Percentiles rank a stretch among this genome's conserved stretches.
phyloP scores from a whole-genome alignment of 148 eudicot species.

The Cornus florida region DNA sequence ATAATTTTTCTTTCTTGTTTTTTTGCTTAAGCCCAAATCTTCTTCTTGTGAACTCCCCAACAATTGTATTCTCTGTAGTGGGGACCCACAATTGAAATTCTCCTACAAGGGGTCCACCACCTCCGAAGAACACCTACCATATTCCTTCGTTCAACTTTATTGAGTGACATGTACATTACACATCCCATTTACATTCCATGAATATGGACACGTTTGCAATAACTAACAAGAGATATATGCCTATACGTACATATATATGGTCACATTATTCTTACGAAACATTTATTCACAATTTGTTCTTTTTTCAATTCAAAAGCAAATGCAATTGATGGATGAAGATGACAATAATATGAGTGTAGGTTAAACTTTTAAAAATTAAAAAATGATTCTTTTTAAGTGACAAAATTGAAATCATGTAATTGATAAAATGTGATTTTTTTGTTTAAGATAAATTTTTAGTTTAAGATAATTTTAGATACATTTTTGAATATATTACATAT shows the following conservation, averaged over 20 bases:
- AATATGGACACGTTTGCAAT: not conserved
- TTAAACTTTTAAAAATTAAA: too few relatives aligned
- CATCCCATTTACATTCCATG: not conserved
- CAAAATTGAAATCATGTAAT: too few relatives aligned
- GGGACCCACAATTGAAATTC: conserved; percentile 2
- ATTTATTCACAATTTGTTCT: not conserved
- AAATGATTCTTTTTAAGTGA: too few relatives aligned
- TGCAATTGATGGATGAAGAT: not conserved
- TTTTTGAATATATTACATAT: too few relatives aligned
- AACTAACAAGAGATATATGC: too few relatives aligned
- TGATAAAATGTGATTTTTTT: too few relatives aligned
- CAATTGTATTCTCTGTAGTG: not conserved
- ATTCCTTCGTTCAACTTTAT: not conserved
- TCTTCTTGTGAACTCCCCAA: not conserved
- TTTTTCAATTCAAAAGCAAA: not conserved
- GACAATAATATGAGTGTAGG: too few relatives aligned
- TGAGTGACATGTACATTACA: not conserved
- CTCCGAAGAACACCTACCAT: not conserved
- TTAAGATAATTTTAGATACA: too few relatives aligned
- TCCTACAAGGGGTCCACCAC: not conserved
- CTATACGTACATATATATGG: not conserved
- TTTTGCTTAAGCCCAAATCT: not conserved
- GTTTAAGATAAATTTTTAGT: too few relatives aligned
- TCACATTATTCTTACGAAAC: not conserved
- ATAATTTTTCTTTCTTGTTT: too few relatives aligned